Percentiles rank a stretch among this genome's conserved stretches.
phyloP scores from a whole-genome alignment of 495 filamentous ascomycete genomes.

The Penicillium mononematosum region DNA sequence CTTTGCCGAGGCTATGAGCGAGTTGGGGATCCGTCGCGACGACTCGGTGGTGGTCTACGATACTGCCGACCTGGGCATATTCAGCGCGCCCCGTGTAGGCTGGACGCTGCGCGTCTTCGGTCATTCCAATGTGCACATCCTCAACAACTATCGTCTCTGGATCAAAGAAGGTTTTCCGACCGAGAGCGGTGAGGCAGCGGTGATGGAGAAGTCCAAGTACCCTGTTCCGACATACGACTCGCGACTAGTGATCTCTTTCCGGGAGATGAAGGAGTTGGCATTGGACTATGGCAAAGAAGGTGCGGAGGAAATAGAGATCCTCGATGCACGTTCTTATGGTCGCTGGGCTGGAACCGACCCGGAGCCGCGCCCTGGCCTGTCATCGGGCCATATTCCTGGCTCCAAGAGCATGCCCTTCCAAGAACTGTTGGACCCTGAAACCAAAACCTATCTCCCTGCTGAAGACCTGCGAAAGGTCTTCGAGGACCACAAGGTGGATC shows the following conservation, averaged over 20 bases:
- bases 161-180: constrained; percentile 75
- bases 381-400: constrained; percentile 88
- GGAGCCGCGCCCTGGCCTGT: constrained; percentile 82
- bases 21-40: constrained; percentile 78
- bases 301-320: constrained; percentile 74
- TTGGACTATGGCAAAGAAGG: constrained; percentile 76
- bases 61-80: constrained; percentile 81
- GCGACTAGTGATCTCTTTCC: constrained; percentile 65
- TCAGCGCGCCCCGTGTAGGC: constrained; percentile 86
- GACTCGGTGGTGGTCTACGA: constrained; percentile 95
- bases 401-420: constrained; percentile 80
- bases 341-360: constrained; percentile 81
- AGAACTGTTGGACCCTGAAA: constrained; percentile 75
- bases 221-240: constrained; percentile 53
- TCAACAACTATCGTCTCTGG: constrained; percentile 95
- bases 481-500: constrained; percentile 70
- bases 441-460: constrained; percentile 72
- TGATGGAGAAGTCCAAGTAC: constrained; percentile 55
- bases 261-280: constrained; percentile 74
- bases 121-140: constrained; percentile 81
- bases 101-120: constrained; percentile 93
- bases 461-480: constrained; percentile 76
- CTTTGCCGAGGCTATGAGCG: constrained; percentile 85
- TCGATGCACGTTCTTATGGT: constrained; percentile 81
- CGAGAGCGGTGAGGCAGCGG: constrained; percentile 72